Evolutionary conservation across 2,329 filamentous ascomycete genomes (phyloP).

Genomic region (Trichoderma koningii): DNA sequence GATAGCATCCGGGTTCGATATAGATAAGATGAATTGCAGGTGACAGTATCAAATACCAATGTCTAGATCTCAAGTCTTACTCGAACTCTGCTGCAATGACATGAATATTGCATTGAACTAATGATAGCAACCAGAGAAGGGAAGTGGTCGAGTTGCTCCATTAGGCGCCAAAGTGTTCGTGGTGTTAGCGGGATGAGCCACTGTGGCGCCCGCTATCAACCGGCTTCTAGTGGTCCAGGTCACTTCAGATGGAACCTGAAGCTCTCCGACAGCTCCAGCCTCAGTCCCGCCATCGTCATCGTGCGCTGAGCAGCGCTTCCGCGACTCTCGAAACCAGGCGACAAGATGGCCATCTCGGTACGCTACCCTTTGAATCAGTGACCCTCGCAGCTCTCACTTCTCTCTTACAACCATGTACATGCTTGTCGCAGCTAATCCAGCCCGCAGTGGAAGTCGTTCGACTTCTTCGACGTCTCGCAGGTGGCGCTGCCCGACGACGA

Average conservation of each 20-base stretch:
- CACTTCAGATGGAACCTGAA: background rate
- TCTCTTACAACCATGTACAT: background rate
- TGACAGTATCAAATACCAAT: no score
- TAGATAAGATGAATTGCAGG: no score
- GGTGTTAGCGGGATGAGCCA: conserved; percentile 29
- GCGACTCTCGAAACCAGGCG: conserved; percentile 32
- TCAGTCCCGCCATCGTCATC: conserved; percentile 40
- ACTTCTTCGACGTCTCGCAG: conserved; percentile 95
- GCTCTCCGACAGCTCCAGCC: conserved; percentile 17
- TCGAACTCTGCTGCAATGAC: no score
- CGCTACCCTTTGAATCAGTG: conserved; percentile 12
- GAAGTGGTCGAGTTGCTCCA: background rate
- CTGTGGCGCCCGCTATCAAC: conserved; percentile 28
- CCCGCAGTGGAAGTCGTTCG: conserved; percentile 92
- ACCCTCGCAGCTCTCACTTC: background rate
- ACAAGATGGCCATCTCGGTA: conserved; percentile 43
- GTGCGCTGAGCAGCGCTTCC: conserved; percentile 30
- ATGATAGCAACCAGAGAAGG: background rate
- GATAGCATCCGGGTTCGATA: no score
- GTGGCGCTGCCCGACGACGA: conserved; percentile 80
- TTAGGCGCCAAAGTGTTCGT: background rate
- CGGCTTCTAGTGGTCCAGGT: no score
- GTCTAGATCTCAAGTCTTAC: no score
- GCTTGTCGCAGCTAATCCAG: background rate
- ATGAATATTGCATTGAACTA: no score